Evolutionary conservation across 164 flowering plant genomes (phyloP).

Genomic region (Annona squamosa): DNA sequence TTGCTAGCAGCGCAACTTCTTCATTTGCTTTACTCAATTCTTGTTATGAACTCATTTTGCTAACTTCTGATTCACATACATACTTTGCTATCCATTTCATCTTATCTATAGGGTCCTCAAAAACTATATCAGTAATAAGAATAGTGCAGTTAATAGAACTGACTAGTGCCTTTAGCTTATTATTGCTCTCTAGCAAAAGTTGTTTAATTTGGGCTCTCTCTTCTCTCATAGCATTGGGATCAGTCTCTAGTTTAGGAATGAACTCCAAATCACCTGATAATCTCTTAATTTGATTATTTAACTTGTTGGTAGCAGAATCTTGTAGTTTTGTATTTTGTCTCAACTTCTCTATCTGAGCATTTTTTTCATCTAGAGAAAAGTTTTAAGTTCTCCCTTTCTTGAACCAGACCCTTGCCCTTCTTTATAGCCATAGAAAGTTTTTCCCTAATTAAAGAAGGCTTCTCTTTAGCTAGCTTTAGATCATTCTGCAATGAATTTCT

Average conservation of each 20-base stretch:
- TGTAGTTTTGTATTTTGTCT: constrained; percentile 53
- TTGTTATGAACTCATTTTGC: constrained; percentile 31
- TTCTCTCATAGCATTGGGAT: constrained; percentile 38
- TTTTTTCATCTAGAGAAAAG: constrained; percentile 45
- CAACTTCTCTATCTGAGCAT: constrained; percentile 58
- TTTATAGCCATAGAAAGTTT: constrained; percentile 94
- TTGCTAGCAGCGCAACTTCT: constrained; percentile 34
- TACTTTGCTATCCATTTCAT: constrained; percentile 48
- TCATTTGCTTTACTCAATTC: constrained; percentile 48
- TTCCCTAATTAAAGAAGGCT: constrained; percentile 62
- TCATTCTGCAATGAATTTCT: constrained; percentile 47
- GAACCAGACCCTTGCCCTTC: constrained; percentile 94
- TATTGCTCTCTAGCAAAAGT: constrained; percentile 55
- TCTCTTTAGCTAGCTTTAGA: constrained; percentile 68
- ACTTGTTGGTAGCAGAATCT: constrained; percentile 36
- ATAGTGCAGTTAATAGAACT: constrained; percentile 44
- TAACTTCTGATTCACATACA: constrained; percentile 37
- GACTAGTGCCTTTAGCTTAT: constrained; percentile 42
- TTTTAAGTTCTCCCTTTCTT: constrained; percentile 75
- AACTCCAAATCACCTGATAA: constrained; percentile 44
- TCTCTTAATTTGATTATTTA: constrained; percentile 36
- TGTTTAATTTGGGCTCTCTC: constrained; percentile 57
- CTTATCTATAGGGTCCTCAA: constrained; percentile 63
- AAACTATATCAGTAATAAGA: constrained; percentile 36
- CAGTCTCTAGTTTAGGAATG: constrained; percentile 54